Base-by-base conservation (phyloP, 2,329 filamentous ascomycete species). In the Pyrenochaeta sp. region DNA sequence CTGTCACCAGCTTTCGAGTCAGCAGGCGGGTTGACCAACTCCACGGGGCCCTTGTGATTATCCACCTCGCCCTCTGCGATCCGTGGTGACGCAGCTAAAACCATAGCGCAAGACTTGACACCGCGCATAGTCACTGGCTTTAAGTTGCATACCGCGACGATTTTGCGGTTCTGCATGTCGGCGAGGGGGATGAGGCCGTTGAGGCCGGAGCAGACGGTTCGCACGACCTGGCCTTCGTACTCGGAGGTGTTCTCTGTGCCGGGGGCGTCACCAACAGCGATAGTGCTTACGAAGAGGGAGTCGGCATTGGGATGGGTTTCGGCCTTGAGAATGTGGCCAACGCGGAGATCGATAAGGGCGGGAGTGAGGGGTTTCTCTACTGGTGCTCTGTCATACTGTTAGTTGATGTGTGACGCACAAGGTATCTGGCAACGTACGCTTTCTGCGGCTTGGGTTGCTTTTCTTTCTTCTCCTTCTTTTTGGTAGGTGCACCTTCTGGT, bases 91-190 rank as follows among this genome's bases (percentile, higher is more conserved):
- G 95, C 95, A 9, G 95, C 95, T 33, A 99, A 85, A 14, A 99
- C 95, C 95, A 99, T 98, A 71, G 93, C 89, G 49, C 79, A 83
- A 29, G 84, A 90, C 75, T 90, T 90, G 74, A 91, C 85, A 64
- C 95, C 95, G 61, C 95, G 91, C 95, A 99, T 99, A 77, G 96
- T 99, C 76, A 98, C 95, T 45, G 95, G 95, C 84, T 99, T 99
- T 66, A 99, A 86, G 79, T 99, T 99, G 83, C 92, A 96, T 18
- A 99, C 94, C 1, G 95, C 91, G 29, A 99, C 86, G 56, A 99
- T 91, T 81, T 96, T 96, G 76, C 95, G 91, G 72, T 88, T 88
- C 78, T 99, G 95, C 95, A 99, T 97, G 77, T 97, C 92, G 77
- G 91, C 92, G 41, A 99, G 84, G 0, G 95, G 95, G 1, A 99